phyloP scores from a whole-genome alignment of 306 rosid species.

The Vicia villosa region DNA sequence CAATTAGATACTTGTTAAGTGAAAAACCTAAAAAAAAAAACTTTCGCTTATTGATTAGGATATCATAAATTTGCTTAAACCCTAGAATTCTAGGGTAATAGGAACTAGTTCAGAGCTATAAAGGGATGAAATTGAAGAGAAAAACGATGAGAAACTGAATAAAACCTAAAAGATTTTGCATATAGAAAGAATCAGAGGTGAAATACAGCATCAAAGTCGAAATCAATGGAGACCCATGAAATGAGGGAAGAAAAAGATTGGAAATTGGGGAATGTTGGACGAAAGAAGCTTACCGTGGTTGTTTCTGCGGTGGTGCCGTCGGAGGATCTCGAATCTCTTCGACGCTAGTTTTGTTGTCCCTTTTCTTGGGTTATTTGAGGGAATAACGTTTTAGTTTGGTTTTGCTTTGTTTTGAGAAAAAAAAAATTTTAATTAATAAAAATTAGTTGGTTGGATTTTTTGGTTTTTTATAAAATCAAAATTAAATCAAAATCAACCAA shows the following conservation, averaged over 20 bases:
- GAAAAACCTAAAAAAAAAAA: not conserved
- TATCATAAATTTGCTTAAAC: not conserved
- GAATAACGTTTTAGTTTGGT: not conserved
- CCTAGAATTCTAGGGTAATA: not conserved
- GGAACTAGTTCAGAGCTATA: not conserved
- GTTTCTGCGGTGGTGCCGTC: conserved; percentile 2
- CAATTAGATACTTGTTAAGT: not conserved
- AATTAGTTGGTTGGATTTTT: too few species aligned
- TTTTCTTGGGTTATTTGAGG: not conserved
- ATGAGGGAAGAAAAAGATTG: not conserved
- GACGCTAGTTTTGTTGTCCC: not conserved
- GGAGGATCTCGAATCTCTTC: not conserved
- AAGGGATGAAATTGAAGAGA: not conserved
- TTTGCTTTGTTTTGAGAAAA: too few species aligned
- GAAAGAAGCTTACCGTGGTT: conserved; percentile 7
- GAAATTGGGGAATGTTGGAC: not conserved
- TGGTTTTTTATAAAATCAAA: too few species aligned
- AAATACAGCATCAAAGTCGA: not conserved
- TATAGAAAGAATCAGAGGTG: not conserved
- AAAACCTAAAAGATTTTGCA: not conserved
- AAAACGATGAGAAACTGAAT: not conserved
- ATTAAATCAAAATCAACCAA: too few species aligned
- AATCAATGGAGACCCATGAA: not conserved
- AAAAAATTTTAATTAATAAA: too few species aligned
- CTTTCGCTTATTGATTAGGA: not conserved